Evolutionary conservation across 2,329 filamentous ascomycete species (phyloP), one percentile per base, ranked within the genome.

Genomic region (Phaeosphaeriaceae sp.): DNA sequence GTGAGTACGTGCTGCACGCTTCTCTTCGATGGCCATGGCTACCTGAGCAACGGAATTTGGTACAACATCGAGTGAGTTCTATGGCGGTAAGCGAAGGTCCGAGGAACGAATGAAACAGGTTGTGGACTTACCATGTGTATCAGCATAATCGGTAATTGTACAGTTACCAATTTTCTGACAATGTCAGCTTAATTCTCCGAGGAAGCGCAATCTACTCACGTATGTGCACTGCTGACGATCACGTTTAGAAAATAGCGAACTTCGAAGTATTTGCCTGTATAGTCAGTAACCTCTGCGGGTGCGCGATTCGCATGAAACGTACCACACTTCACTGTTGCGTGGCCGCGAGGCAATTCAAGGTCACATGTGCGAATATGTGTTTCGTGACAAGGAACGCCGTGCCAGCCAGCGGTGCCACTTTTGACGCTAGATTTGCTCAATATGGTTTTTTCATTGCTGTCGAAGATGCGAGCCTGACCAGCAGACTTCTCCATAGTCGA

Each of bases 21-120:
- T 85, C 59, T 85, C 82, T 69, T 85, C 83, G 23, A 85, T 84
- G 3, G 84, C 83, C 24, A 83, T 82, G 28, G 84, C 83, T 2
- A 86, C 84, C 71, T 85, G 84, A 5, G 83, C 84, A 8, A 84
- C 81, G 1, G 81, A 82, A 55, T 86, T 86, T 19, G 84, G 84
- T 9, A 85, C 78, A 8, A 86, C 82, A 56, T 86, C 84, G 46
- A 86, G 77, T 0, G 84, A 85, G 60, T 85, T 86, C 77, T 80
- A 21, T 9, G 3, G 46, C 43, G 11, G 21, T 22, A 43, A 49
- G 40, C 43, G 40, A 40, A 22, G 8, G 15, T 43, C 11, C 46
- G 19, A 8, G 2, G 3, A 26, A 19, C 17, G 2, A 44, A 2
- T 11, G 3, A n/a, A 2, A n/a, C 19, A 15, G 32, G 35, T n/a